Percentiles rank a stretch among this genome's conserved stretches.
These are phyloP conservation scores for Melampsora larici-populina DNA, from an alignment of 1,284 basidiomycete genomes.

Conservation along the genomic window DNA sequence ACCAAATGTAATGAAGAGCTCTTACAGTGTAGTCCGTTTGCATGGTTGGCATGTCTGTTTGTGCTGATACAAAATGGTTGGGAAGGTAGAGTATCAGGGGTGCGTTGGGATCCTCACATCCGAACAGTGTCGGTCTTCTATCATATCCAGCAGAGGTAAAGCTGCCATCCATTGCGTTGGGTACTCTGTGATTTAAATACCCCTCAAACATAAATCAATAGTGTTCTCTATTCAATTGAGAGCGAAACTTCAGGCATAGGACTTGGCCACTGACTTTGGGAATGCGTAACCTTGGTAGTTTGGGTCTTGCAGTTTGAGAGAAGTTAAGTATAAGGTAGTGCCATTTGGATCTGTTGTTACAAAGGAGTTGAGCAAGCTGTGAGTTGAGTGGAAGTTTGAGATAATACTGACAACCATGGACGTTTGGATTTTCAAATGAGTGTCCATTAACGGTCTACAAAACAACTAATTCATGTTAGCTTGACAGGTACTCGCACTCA, in stretches of 20 bases:
- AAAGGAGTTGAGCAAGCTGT: not conserved
- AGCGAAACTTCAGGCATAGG: not conserved
- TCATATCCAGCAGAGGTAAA: slow-evolving; percentile 26
- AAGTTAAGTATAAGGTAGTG: slow-evolving; percentile 28
- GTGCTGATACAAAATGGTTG: slow-evolving; percentile 25
- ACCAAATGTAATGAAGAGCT: not conserved
- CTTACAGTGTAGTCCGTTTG: slow-evolving; percentile 36
- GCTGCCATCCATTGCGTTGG: slow-evolving; percentile 17
- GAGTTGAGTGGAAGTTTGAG: not conserved
- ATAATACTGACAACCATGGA: slow-evolving; percentile 27
- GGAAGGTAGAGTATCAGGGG: slow-evolving; percentile 38
- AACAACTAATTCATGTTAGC: not conserved
- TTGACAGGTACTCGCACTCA: not conserved
- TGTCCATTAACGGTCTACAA: slow-evolving; percentile 21
- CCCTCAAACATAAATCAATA: not conserved
- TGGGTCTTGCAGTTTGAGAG: slow-evolving; percentile 13
- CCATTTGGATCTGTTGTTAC: slow-evolving; percentile 39
- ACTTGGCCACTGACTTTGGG: slow-evolving; percentile 1
- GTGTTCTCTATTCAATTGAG: not conserved
- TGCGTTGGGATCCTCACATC: slow-evolving; percentile 8
- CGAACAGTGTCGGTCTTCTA: slow-evolving; percentile 41
- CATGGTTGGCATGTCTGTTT: slow-evolving; percentile 35
- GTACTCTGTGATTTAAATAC: not conserved
- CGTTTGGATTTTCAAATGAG: not conserved
- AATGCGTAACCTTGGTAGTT: slow-evolving; percentile 24